Conservation (phyloP, 805 yeast species). For the Debaryomyces tyrocola region DNA sequence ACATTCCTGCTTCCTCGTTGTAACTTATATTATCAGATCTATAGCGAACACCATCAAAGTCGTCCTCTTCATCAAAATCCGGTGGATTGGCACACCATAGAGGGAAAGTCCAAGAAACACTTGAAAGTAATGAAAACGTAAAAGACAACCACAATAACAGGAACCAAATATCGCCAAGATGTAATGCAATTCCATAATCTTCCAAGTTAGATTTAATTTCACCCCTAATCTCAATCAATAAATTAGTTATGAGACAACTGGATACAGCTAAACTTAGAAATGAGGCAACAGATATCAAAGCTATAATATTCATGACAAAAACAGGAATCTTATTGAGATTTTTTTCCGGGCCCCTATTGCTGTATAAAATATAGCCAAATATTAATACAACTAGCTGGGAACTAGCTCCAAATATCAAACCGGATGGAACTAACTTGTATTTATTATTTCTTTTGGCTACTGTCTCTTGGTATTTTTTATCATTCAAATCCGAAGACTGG, state of each 20-base stretch:
- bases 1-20: background rate
- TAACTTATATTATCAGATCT: background rate
- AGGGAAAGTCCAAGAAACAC: constrained; percentile 38
- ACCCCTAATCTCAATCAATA: constrained; percentile 21
- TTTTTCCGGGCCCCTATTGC: constrained; percentile 28
- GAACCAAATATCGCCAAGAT: constrained; percentile 44
- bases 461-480: constrained; percentile 8
- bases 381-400: constrained; percentile 30
- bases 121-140: constrained; percentile 19
- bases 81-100: constrained; percentile 55
- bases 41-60: background rate
- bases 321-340: constrained; percentile 34
- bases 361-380: constrained; percentile 34
- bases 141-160: constrained; percentile 39
- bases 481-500: constrained; percentile 15
- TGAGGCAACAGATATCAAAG: constrained; percentile 36
- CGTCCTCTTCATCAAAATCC: constrained; percentile 21
- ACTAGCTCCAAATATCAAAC: constrained; percentile 25
- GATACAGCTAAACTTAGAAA: constrained; percentile 30
- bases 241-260: constrained; percentile 25
- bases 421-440: constrained; percentile 24
- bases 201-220: constrained; percentile 35
- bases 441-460: constrained; percentile 12
- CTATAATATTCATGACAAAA: constrained; percentile 34
- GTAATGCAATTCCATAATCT: constrained; percentile 46